These are phyloP conservation scores for Penicillium sp. DNA, from an alignment of 2,329 filamentous ascomycete genomes.

Conservation along the genomic window DNA sequence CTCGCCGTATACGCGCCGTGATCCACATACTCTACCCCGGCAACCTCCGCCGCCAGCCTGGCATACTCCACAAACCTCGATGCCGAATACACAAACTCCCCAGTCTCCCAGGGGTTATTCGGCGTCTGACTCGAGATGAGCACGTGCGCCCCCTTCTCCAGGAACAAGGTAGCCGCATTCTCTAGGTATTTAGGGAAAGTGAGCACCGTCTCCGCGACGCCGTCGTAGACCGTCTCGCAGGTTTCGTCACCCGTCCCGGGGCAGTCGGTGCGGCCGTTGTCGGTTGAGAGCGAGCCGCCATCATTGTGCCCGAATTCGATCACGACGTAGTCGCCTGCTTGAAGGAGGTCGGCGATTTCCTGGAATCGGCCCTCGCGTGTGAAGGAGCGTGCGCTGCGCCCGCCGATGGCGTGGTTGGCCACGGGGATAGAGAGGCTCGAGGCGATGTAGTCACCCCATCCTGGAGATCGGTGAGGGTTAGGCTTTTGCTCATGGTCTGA, in stretches of 20 bases:
- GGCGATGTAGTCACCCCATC: conserved; percentile 68
- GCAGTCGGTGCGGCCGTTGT: conserved; percentile 68
- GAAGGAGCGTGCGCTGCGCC: conserved; percentile 69
- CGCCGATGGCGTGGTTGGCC: conserved; percentile 68
- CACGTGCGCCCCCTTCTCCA: conserved; percentile 64
- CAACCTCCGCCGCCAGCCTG: conserved; percentile 50
- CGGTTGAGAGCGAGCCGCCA: conserved; percentile 61
- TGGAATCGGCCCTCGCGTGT: conserved; percentile 69
- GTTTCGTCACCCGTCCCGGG: conserved; percentile 58
- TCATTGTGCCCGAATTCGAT: conserved; percentile 78
- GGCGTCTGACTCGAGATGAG: conserved; percentile 65
- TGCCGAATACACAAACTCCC: conserved; percentile 54
- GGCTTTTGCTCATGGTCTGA: not conserved
- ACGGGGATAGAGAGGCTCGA: conserved; percentile 56
- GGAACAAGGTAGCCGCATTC: conserved; percentile 60
- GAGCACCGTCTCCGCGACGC: conserved; percentile 59
- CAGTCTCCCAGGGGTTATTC: conserved; percentile 67
- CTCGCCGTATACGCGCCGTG: conserved; percentile 64
- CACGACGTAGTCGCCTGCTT: conserved; percentile 67
- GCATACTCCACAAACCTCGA: conserved; percentile 64
- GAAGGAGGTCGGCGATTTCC: conserved; percentile 58
- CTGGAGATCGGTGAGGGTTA: conserved; percentile 35
- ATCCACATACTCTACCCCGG: conserved; percentile 61
- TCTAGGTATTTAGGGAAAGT: conserved; percentile 66
- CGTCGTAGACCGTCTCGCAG: conserved; percentile 59